These are phyloP conservation scores for Parafenestella ontariensis DNA, from an alignment of 2,329 filamentous ascomycete genomes.

Conservation along the genomic window DNA sequence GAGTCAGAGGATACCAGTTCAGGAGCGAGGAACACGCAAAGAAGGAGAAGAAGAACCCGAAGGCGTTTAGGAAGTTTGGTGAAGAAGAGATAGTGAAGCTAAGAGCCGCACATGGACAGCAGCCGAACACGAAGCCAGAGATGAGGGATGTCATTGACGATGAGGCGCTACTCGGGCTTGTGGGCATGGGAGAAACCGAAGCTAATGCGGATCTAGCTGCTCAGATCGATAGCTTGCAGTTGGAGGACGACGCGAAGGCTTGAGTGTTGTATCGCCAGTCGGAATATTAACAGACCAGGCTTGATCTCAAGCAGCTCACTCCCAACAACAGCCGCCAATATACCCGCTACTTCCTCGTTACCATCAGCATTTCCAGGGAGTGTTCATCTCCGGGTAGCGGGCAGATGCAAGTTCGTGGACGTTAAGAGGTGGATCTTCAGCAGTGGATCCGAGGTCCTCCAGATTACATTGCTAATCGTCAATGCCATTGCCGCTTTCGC, in stretches of 20 bases:
- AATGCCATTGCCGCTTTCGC: neutral
- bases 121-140: constrained; percentile 33
- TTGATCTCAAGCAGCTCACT: neutral
- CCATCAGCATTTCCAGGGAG: neutral
- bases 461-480: neutral
- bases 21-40: constrained; percentile 38
- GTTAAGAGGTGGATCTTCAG: neutral
- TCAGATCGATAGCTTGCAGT: constrained; percentile 11
- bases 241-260: neutral
- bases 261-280: neutral
- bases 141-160: constrained; percentile 42
- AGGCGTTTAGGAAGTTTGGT: constrained; percentile 37
- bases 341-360: neutral
- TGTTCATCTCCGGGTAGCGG: neutral
- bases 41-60: constrained; percentile 42
- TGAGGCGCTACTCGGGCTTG: constrained; percentile 40
- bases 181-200: constrained; percentile 24
- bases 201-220: constrained; percentile 16
- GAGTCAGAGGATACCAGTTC: constrained; percentile 47
- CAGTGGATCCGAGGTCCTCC: neutral
- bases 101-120: constrained; percentile 40
- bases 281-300: neutral
- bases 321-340: neutral
- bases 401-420: neutral
- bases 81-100: constrained; percentile 34